These are phyloP conservation scores for Penicillium robsamsonii DNA, from an alignment of 495 filamentous ascomycete genomes.

Conservation along the genomic window DNA sequence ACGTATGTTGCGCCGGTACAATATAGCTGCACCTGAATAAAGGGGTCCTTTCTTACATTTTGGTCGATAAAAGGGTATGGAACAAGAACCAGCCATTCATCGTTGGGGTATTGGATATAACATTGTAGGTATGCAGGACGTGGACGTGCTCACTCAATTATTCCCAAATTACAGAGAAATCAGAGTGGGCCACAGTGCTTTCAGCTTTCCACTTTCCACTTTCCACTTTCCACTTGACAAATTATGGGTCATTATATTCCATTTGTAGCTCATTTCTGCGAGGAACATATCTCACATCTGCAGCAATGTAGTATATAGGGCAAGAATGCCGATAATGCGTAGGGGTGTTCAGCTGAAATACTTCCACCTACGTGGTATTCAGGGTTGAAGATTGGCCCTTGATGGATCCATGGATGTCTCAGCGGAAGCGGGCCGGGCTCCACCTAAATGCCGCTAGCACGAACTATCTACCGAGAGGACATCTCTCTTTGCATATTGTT, in stretches of 20 bases:
- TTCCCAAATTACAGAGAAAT: too few relatives aligned
- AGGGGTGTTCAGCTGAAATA: background rate
- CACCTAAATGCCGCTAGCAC: slow-evolving; percentile 1
- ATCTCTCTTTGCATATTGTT: background rate
- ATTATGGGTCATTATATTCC: background rate
- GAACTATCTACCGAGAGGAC: background rate
- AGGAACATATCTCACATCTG: background rate
- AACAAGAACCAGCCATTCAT: background rate
- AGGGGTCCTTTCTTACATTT: too few relatives aligned
- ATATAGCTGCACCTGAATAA: too few relatives aligned
- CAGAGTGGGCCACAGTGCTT: background rate
- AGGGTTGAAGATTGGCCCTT: background rate
- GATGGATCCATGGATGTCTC: background rate
- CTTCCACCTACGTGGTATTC: background rate
- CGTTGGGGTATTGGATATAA: background rate
- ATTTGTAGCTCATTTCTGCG: background rate
- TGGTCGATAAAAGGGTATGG: background rate
- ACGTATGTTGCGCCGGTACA: too few relatives aligned
- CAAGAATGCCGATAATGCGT: background rate
- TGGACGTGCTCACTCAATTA: too few relatives aligned
- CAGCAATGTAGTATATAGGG: background rate
- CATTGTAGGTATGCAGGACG: background rate
- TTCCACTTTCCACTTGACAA: background rate
- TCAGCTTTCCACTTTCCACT: background rate
- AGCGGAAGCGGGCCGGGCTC: slow-evolving; percentile 7